A percentile compares a stretch with the other conserved stretches of the same genome.
Evolutionary conservation across 495 filamentous ascomycete genomes (phyloP).

Genomic region (Cetradonia linearis): DNA sequence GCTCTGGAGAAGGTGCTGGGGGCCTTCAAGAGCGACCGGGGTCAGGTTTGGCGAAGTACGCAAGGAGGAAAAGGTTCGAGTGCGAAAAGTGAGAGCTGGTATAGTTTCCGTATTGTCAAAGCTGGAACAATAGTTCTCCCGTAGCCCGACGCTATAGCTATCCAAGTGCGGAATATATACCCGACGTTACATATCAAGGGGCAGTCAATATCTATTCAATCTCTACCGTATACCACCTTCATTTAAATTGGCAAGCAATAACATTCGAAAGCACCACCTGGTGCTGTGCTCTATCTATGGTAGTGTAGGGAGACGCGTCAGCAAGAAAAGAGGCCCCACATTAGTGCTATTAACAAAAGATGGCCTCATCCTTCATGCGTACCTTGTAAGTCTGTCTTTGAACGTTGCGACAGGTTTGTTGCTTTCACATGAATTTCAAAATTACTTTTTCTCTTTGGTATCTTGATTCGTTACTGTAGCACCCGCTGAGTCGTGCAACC

Average conservation of each 20-base stretch:
- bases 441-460: too few relatives aligned
- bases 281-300: neutral
- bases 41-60: too few relatives aligned
- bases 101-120: neutral
- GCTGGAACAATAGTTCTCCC: neutral
- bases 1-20: neutral
- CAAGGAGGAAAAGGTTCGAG: too few relatives aligned
- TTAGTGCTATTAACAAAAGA: neutral
- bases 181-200: neutral
- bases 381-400: neutral
- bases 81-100: neutral
- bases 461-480: neutral
- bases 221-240: neutral
- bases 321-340: neutral
- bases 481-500: neutral
- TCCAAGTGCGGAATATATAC: neutral
- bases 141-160: neutral
- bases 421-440: neutral
- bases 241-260: neutral
- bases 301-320: neutral
- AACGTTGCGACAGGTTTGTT: neutral
- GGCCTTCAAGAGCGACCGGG: neutral
- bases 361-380: slow-evolving; percentile 6
- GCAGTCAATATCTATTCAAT: neutral
- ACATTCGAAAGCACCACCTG: neutral